phyloP scores from a whole-genome alignment of 192 early-diverging fungal species.

The Coemansia sp. region DNA sequence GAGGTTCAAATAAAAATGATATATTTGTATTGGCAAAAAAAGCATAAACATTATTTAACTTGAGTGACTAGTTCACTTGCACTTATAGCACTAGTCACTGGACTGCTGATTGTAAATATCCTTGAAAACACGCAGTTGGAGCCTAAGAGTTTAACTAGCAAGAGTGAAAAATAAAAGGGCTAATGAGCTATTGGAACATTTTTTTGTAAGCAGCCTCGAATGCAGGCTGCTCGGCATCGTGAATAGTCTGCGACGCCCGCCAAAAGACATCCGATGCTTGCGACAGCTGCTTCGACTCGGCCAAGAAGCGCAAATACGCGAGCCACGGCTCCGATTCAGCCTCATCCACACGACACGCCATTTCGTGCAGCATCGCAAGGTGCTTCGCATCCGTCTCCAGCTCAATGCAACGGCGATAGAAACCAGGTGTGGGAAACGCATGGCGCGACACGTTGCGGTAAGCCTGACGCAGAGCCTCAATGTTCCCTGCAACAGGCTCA shows the following conservation, averaged over 20 bases:
- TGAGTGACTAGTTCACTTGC: neutral
- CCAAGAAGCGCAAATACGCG: slow-evolving; percentile 30
- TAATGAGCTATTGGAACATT: neutral
- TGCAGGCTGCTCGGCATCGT: slow-evolving; percentile 1
- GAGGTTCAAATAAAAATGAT: too few relatives aligned
- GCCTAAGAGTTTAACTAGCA: too few relatives aligned
- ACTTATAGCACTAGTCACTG: neutral
- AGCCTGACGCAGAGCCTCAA: slow-evolving; percentile 54
- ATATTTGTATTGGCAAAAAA: too few relatives aligned
- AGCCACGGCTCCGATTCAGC: slow-evolving; percentile 27
- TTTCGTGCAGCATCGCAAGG: slow-evolving; percentile 28
- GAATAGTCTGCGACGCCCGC: slow-evolving; percentile 32
- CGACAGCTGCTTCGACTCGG: slow-evolving; percentile 11
- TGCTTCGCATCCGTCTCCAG: slow-evolving; percentile 54
- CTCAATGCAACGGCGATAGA: slow-evolving; percentile 64
- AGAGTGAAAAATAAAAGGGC: too few relatives aligned
- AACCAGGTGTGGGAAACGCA: slow-evolving; percentile 61
- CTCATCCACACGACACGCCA: slow-evolving; percentile 33
- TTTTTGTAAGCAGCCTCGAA: slow-evolving; percentile 10
- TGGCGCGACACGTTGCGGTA: slow-evolving; percentile 55
- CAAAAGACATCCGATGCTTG: slow-evolving; percentile 31
- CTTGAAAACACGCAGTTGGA: too few relatives aligned
- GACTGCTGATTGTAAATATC: neutral
- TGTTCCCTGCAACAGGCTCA: slow-evolving; percentile 10
- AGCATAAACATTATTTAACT: too few relatives aligned